phyloP scores from a whole-genome alignment of 768 basidiomycete genomes.

The Calocybe cyanea region DNA sequence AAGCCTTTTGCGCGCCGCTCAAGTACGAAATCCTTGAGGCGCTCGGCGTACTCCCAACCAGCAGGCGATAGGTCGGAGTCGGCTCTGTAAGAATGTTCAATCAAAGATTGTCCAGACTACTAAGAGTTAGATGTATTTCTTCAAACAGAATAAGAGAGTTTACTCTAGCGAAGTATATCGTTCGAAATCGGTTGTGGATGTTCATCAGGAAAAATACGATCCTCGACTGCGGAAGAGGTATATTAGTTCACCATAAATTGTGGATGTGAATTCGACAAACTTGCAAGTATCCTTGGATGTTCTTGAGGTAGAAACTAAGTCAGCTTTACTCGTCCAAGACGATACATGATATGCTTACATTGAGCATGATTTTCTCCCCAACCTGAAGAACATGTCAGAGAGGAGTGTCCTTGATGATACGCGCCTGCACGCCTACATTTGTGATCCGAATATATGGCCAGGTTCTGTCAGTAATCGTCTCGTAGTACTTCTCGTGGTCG shows the following conservation, averaged over 20 bases:
- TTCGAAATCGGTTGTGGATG: conserved; percentile 90
- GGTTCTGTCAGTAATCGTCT: conserved; percentile 85
- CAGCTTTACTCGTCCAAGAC: not conserved
- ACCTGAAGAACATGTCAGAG: conserved; percentile 44
- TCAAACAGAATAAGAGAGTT: conserved; percentile 21
- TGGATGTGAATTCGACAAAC: conserved; percentile 37
- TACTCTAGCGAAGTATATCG: conserved; percentile 95
- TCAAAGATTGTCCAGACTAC: conserved; percentile 96
- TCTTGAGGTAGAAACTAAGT: conserved; percentile 33
- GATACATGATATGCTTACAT: conserved; percentile 47
- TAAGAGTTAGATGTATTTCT: conserved; percentile 1
- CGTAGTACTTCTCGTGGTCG: conserved; percentile 84
- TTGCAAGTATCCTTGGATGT: conserved; percentile 87
- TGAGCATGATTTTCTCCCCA: conserved; percentile 94
- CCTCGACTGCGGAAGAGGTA: conserved; percentile 54
- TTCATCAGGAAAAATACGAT: conserved; percentile 99
- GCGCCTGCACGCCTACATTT: conserved; percentile 68
- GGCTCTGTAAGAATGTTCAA: conserved; percentile 98
- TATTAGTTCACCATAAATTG: not conserved
- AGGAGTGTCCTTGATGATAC: conserved; percentile 1
- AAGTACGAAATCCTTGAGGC: conserved; percentile 85
- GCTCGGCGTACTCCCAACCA: conserved; percentile 94
- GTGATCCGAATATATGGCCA: conserved; percentile 95
- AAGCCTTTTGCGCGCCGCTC: conserved; percentile 75
- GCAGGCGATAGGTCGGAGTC: conserved; percentile 94